Base-by-base conservation (phyloP, 495 filamentous ascomycete species). In the Podospora appendiculata region DNA sequence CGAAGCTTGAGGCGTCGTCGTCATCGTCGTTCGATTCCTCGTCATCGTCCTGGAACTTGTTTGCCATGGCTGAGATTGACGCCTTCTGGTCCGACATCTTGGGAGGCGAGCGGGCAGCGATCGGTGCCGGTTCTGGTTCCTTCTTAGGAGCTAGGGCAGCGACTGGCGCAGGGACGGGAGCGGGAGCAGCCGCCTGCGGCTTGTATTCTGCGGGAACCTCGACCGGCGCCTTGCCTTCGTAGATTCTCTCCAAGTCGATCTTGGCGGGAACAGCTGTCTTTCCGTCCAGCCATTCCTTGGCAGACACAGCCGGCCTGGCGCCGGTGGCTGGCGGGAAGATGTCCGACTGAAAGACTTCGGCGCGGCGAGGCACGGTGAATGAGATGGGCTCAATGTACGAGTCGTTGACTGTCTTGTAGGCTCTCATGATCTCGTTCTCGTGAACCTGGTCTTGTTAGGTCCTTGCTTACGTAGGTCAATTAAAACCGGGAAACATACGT, bases 321-420 rank as follows among this genome's bases (percentile, higher is more conserved):
- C 92, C 91, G 55, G 75, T 69, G 7, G 87, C 82, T 3, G 92
- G 89, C 14, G 91, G 94, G 65, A 88, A 98, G 59, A 98, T 96
- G 62, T 98, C 93, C 45, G 88, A 88, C 72, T 98, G 93, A 81
- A 97, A 98, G 45, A 84, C 88, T 70, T 98, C 93, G n/a, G 93
- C 88, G 39, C 90, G 80, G 32, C 93, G 86, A 46, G 94, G 94
- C 0, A 96, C 93, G 50, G 95, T 92, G 71, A 98, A 98, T 0
- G 94, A 96, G 61, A 98, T 86, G 9, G 93, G 93, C 64, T 98
- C 92, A 60, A 98, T 89, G 67, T 94, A 95, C 9, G 76, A 69
- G 67, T 98, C 94, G 63, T 90, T 92, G 63, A 96, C 87, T 0
- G 91, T 96, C 79, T 97, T 97, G 80, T 86, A 98, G 42, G 87